Percentiles rank a stretch among this genome's conserved stretches.
These are phyloP conservation scores for Paramecium caudatum DNA, from an alignment of 73 alveolate genomes.

Conservation along the genomic window DNA sequence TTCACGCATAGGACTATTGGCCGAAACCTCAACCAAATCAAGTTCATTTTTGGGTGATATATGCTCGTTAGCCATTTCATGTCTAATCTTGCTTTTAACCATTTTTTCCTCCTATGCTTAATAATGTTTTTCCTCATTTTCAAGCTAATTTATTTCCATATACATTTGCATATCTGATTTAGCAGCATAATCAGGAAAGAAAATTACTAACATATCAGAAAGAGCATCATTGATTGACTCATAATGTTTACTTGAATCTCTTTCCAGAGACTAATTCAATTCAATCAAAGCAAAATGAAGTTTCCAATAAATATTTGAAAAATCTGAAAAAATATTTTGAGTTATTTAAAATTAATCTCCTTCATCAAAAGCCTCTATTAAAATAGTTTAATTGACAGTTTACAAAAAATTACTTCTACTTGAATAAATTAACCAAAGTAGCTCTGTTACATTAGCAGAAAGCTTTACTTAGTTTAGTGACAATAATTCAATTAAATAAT, in stretches of 20 bases:
- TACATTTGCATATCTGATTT: conserved; percentile 64
- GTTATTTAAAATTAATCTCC: neutral
- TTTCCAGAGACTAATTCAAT: neutral
- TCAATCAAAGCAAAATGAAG: conserved; percentile 47
- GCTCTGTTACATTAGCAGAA: conserved; percentile 55
- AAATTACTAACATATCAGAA: conserved; percentile 48
- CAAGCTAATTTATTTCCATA: conserved; percentile 62
- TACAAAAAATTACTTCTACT: conserved; percentile 24
- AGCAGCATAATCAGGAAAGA: conserved; percentile 69
- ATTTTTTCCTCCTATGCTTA: conserved; percentile 43
- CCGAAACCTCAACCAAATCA: conserved; percentile 30
- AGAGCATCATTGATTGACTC: conserved; percentile 64
- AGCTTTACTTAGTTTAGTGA: conserved; percentile 31
- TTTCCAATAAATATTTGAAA: conserved; percentile 63
- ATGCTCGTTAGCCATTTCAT: conserved; percentile 37
- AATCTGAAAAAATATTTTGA: conserved; percentile 33
- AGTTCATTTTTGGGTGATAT: conserved; percentile 19
- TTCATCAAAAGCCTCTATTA: conserved; percentile 4
- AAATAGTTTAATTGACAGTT: conserved; percentile 33
- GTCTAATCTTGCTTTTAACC: conserved; percentile 54
- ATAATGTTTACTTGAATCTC: conserved; percentile 22
- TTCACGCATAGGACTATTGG: conserved; percentile 11
- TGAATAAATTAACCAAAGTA: conserved; percentile 33
- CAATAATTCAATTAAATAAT: conserved; percentile 34
- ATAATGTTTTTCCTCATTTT: conserved; percentile 64